Evolutionary conservation across 1,284 basidiomycete genomes (phyloP).

Genomic region (Coriolopsis trogii): DNA sequence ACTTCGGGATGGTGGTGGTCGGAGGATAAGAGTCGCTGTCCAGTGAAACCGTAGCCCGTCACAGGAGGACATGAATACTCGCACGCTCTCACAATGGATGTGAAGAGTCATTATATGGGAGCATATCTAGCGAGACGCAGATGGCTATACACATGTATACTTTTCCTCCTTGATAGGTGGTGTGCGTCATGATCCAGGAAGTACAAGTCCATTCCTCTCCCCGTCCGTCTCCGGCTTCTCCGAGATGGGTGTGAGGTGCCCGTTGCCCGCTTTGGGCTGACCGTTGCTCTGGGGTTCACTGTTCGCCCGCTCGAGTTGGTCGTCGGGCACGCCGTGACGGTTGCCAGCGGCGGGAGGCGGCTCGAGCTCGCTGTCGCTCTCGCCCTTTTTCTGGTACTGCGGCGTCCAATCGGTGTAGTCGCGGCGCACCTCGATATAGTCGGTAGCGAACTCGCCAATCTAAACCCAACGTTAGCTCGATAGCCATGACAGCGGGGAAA

Average conservation of each 20-base stretch:
- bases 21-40: too few relatives aligned
- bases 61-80: too few relatives aligned
- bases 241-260: slow-evolving; percentile 15
- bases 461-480: slow-evolving; percentile 27
- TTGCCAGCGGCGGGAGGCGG: slow-evolving; percentile 46
- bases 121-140: too few relatives aligned
- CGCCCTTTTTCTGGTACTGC: slow-evolving; percentile 22
- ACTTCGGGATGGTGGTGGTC: too few relatives aligned
- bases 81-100: too few relatives aligned
- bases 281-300: slow-evolving; percentile 1
- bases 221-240: slow-evolving; percentile 17
- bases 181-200: neutral
- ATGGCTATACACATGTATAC: too few relatives aligned
- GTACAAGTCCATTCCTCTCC: neutral
- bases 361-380: slow-evolving; percentile 21
- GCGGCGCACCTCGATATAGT: slow-evolving; percentile 78
- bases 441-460: slow-evolving; percentile 79
- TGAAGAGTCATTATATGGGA: too few relatives aligned
- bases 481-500: neutral
- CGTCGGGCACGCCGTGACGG: slow-evolving; percentile 48
- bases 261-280: neutral
- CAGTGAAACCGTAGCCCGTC: too few relatives aligned
- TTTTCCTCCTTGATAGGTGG: neutral
- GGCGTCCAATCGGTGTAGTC: slow-evolving; percentile 65
- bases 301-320: slow-evolving; percentile 1